phyloP scores from a whole-genome alignment of 306 rosid genomes.

The Styphnolobium japonicum region DNA sequence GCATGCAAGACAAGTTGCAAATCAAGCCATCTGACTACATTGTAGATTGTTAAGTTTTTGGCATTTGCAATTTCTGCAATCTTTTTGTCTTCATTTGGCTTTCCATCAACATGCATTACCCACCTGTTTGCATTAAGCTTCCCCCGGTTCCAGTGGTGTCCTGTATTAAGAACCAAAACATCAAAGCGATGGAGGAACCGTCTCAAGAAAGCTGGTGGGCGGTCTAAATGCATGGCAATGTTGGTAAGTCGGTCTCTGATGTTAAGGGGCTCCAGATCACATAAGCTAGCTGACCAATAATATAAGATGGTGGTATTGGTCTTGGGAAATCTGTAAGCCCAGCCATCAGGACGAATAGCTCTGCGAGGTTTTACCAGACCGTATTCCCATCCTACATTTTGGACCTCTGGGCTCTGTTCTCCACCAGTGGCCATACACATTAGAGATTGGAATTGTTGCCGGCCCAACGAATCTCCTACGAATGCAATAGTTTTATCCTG shows the following conservation, averaged over 20 bases:
- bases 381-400: constrained; percentile 69
- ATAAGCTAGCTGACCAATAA: constrained; percentile 92
- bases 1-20: constrained; percentile 63
- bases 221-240: constrained; percentile 91
- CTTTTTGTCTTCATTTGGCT: constrained; percentile 53
- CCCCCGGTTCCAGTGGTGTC: constrained; percentile 95
- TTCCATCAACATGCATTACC: constrained; percentile 79
- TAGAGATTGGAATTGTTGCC: constrained; percentile 92
- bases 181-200: constrained; percentile 57
- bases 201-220: constrained; percentile 79
- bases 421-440: constrained; percentile 92
- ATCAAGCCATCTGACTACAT: constrained; percentile 73
- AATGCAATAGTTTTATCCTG: constrained; percentile 88
- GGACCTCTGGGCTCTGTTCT: constrained; percentile 60
- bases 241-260: constrained; percentile 42
- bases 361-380: constrained; percentile 74
- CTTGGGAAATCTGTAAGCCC: constrained; percentile 80
- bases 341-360: constrained; percentile 92
- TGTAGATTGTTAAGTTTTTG: constrained; percentile 71
- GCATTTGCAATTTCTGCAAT: constrained; percentile 55
- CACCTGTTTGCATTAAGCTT: constrained; percentile 74
- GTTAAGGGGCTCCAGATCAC: constrained; percentile 71
- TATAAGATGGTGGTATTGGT: constrained; percentile 86
- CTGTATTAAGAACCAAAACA: constrained; percentile 89
- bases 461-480: constrained; percentile 85